These are phyloP conservation scores for Niveomyces coronatus DNA, from an alignment of 2,329 filamentous ascomycete genomes.

Conservation along the genomic window DNA sequence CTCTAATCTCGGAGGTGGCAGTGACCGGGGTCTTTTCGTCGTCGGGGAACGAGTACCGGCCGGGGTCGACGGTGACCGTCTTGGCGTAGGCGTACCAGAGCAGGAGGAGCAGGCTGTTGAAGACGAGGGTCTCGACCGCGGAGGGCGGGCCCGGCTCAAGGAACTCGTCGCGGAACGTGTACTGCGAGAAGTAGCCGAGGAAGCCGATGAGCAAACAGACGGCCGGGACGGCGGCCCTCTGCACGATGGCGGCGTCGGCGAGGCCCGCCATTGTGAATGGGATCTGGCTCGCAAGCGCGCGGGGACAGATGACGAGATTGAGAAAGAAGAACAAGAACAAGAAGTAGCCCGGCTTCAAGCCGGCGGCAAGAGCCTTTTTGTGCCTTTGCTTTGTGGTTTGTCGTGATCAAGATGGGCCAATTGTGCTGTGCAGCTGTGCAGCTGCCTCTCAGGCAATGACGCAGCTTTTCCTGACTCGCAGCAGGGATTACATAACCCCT, in stretches of 20 bases:
- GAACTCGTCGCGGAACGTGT: conserved; percentile 50
- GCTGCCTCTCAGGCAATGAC: conserved; percentile 5
- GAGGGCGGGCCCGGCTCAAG: conserved; percentile 52
- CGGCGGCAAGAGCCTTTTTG: too few species aligned
- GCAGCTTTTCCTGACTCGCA: not conserved
- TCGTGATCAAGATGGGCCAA: too few species aligned
- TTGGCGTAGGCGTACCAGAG: conserved; percentile 62
- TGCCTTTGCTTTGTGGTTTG: too few species aligned
- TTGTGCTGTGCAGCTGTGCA: not conserved
- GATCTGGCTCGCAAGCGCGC: not conserved
- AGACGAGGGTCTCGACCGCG: conserved; percentile 43
- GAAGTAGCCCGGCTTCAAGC: too few species aligned
- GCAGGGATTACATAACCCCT: conserved; percentile 9
- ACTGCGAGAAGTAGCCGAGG: conserved; percentile 63
- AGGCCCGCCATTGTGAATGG: conserved; percentile 29
- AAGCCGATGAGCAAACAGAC: conserved; percentile 58
- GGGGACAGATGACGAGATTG: conserved; percentile 4
- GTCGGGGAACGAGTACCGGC: conserved; percentile 38
- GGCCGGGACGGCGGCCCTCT: conserved; percentile 55
- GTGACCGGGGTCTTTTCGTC: too few species aligned
- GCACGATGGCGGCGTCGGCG: conserved; percentile 32
- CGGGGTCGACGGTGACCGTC: conserved; percentile 47
- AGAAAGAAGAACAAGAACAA: too few species aligned
- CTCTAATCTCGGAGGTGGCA: conserved; percentile 24
- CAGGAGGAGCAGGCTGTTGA: conserved; percentile 55